Conservation (phyloP, 2,329 filamentous ascomycete species). For the Colletotrichum paranaense region DNA sequence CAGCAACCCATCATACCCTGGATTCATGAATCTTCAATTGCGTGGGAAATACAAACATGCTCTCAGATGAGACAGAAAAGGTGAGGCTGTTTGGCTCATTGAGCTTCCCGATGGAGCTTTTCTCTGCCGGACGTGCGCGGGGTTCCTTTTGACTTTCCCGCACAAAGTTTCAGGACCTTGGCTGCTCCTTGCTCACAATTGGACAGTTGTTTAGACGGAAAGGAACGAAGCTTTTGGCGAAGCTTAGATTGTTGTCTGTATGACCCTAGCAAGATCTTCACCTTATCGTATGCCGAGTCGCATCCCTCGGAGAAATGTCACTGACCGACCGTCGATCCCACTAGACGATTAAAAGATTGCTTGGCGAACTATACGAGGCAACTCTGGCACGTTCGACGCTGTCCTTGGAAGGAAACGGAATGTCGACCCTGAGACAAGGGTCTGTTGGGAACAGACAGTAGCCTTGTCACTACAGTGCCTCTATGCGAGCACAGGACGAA, state of each 20-base stretch:
- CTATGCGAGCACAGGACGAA: neutral
- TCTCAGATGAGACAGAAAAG: conserved; percentile 25
- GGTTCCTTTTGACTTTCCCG: conserved; percentile 13
- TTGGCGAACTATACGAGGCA: neutral
- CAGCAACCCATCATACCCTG: neutral
- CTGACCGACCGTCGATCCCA: neutral
- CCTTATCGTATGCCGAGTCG: neutral
- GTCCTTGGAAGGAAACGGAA: neutral
- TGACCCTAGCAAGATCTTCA: neutral
- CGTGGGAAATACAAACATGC: neutral
- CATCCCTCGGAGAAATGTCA: neutral
- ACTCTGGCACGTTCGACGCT: neutral
- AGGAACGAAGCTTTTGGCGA: conserved; percentile 11
- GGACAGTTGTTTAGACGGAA: neutral
- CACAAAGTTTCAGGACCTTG: conserved; percentile 25
- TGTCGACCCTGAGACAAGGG: neutral
- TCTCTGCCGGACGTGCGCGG: conserved; percentile 21
- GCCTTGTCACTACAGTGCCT: neutral
- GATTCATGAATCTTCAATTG: neutral
- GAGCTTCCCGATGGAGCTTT: neutral
- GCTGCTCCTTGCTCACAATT: neutral
- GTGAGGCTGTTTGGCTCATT: conserved; percentile 13
- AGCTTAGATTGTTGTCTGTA: neutral
- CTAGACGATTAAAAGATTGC: neutral
- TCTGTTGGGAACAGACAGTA: neutral